phyloP scores from a whole-genome alignment of 345 rosid species.

The Syzygium aqueum region DNA sequence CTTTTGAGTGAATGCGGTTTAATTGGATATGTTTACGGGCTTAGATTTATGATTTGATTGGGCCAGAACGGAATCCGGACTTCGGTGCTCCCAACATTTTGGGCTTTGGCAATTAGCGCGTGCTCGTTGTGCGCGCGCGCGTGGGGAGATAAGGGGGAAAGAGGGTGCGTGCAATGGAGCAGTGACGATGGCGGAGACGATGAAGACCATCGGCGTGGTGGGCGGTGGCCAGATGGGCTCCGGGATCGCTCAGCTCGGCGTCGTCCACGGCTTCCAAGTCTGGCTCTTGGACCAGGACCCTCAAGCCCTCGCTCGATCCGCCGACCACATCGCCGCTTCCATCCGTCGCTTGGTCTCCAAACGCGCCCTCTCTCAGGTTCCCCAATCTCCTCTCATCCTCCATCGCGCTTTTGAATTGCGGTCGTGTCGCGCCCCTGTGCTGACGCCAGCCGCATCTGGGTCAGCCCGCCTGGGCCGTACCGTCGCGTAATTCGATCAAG shows the following conservation, averaged over 20 bases:
- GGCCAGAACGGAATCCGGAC: too few relatives aligned
- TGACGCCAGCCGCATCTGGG: neutral
- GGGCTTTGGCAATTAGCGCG: neutral
- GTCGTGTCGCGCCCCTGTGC: neutral
- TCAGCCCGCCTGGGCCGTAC: neutral
- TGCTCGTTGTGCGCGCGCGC: neutral
- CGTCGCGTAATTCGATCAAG: neutral
- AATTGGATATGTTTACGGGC: too few relatives aligned
- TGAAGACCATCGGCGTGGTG: constrained; percentile 54
- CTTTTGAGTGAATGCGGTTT: too few relatives aligned
- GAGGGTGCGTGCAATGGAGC: neutral
- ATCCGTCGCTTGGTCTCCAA: constrained; percentile 64
- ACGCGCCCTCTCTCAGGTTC: constrained; percentile 48
- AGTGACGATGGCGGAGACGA: constrained; percentile 18
- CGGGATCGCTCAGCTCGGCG: constrained; percentile 87
- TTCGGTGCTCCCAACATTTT: too few relatives aligned
- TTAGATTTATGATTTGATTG: too few relatives aligned
- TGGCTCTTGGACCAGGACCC: constrained; percentile 58
- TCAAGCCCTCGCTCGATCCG: constrained; percentile 54
- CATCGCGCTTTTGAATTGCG: neutral
- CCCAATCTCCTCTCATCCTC: neutral
- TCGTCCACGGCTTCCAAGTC: constrained; percentile 52
- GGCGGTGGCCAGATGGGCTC: constrained; percentile 98
- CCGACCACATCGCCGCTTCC: constrained; percentile 40
- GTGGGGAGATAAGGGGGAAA: neutral